Evolutionary conservation across 495 filamentous ascomycete genomes (phyloP).

Genomic region (Barbatosphaeria neglecta): DNA sequence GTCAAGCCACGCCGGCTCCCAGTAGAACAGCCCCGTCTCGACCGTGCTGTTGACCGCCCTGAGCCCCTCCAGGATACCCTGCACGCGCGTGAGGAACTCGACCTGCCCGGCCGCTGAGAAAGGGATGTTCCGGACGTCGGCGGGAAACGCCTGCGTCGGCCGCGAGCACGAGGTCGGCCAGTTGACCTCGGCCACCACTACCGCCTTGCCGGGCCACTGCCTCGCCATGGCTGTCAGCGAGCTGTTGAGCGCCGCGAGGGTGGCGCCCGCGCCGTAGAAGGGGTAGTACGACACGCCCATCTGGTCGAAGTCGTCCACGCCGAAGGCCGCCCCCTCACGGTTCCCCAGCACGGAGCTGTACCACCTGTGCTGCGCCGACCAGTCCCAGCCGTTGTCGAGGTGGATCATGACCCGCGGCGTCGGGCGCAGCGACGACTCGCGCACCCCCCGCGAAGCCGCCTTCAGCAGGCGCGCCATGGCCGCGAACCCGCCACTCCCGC

Average conservation of each 20-base stretch:
- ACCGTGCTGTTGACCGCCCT: constrained; percentile 22
- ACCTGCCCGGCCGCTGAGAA: constrained; percentile 50
- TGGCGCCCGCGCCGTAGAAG: constrained; percentile 47
- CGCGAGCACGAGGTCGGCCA: constrained; percentile 52
- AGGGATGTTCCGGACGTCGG: constrained; percentile 43
- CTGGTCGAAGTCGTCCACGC: constrained; percentile 49
- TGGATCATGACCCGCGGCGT: constrained; percentile 58
- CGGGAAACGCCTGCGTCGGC: constrained; percentile 44
- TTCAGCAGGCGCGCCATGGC: constrained; percentile 53
- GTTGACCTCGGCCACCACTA: constrained; percentile 55
- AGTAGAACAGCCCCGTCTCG: constrained; percentile 48
- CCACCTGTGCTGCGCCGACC: constrained; percentile 50
- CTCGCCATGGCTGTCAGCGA: constrained; percentile 47
- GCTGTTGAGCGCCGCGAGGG: constrained; percentile 40
- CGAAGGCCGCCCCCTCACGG: constrained; percentile 33
- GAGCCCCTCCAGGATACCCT: constrained; percentile 37
- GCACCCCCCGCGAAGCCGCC: constrained; percentile 50
- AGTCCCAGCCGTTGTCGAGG: constrained; percentile 60
- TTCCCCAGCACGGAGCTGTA: constrained; percentile 44
- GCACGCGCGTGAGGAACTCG: constrained; percentile 43
- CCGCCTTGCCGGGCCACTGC: constrained; percentile 42
- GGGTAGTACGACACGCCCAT: constrained; percentile 65
- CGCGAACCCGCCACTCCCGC: constrained; percentile 31
- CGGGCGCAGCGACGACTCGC: constrained; percentile 43
- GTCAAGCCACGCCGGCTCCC: constrained; percentile 60